Conservation (phyloP, 345 rosid genomes). For the Triadica sebifera region DNA sequence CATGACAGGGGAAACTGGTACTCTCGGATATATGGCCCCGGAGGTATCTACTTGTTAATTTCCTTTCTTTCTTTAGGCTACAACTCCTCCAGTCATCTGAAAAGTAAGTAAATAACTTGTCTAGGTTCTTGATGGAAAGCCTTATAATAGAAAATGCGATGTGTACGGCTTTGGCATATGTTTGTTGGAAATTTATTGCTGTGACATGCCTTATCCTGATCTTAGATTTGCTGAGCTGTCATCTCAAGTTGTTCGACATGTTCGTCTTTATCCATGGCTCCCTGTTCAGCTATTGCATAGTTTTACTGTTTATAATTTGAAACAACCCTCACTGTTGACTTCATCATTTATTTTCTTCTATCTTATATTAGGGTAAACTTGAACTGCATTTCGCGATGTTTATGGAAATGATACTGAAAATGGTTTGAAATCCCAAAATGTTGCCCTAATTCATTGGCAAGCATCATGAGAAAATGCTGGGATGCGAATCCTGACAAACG, state of each 20-base stretch:
- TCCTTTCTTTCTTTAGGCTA: neutral
- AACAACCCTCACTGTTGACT: too few species aligned
- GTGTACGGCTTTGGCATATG: slow-evolving; percentile 39
- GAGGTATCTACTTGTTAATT: too few species aligned
- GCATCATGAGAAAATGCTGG: slow-evolving; percentile 34
- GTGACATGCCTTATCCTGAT: slow-evolving; percentile 35
- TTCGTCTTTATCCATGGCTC: slow-evolving; percentile 6
- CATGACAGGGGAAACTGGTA: too few species aligned
- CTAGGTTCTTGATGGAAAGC: slow-evolving; percentile 35
- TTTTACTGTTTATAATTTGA: neutral
- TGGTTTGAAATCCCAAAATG: slow-evolving; percentile 34
- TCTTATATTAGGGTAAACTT: too few species aligned
- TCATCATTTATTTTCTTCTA: too few species aligned
- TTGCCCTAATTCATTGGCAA: slow-evolving; percentile 29
- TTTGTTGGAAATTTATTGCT: slow-evolving; percentile 37
- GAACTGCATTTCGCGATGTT: too few species aligned
- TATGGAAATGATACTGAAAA: too few species aligned
- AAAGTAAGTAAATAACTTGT: too few species aligned
- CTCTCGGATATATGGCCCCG: too few species aligned
- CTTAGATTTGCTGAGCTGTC: slow-evolving; percentile 36
- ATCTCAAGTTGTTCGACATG: slow-evolving; percentile 35
- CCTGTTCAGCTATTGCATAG: neutral
- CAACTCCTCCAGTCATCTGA: neutral
- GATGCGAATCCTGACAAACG: slow-evolving; percentile 35
- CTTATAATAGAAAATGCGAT: slow-evolving; percentile 38